Conservation (phyloP, 2,329 filamentous ascomycete species). For the Microsporum canis region DNA sequence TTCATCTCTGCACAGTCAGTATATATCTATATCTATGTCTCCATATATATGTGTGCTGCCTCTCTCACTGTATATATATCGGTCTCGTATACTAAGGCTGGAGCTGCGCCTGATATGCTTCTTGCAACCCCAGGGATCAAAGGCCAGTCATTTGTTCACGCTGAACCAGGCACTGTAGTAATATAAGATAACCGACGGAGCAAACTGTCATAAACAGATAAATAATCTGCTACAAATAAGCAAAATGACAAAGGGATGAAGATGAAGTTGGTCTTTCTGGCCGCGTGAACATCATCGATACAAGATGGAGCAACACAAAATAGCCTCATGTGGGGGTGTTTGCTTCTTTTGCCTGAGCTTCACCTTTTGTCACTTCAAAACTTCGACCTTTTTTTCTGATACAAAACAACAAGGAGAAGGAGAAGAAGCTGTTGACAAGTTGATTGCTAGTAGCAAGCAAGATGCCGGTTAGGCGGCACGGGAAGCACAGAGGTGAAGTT, state of each 20-base stretch:
- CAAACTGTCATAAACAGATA: no score
- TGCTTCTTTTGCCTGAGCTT: constrained; percentile 1
- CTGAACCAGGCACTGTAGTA: no score
- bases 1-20: constrained; percentile 38
- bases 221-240: not conserved
- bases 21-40: not conserved
- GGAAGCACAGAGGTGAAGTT: not conserved
- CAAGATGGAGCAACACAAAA: not conserved
- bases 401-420: not conserved
- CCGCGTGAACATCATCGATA: not conserved
- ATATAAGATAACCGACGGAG: no score
- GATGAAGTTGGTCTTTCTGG: no score
- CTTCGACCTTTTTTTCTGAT: not conserved
- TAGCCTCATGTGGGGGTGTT: constrained; percentile 4
- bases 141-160: not conserved
- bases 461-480: not conserved
- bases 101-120: no score
- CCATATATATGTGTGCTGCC: no score
- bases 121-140: no score
- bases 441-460: not conserved
- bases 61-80: no score
- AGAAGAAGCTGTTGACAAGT: not conserved
- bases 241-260: not conserved
- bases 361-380: not conserved
- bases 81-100: no score